A percentile compares a stretch with the other conserved stretches of the same genome.
Conservation (phyloP, 1,284 basidiomycete species). For the Filobasidium uniguttulatum region DNA sequence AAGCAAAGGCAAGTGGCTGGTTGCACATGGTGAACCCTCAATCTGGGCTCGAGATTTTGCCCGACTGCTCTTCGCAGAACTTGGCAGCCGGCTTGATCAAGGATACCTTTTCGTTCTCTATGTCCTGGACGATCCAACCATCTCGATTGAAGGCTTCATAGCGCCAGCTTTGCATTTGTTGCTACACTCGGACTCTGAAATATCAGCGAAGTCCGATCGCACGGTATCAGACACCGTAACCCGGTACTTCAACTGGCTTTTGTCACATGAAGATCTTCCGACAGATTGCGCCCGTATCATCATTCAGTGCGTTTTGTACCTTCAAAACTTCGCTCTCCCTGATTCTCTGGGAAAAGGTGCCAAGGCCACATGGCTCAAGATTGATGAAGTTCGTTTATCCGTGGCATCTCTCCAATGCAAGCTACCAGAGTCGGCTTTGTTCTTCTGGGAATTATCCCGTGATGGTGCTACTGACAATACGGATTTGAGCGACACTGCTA, state of each 20-base stretch:
- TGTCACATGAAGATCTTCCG: neutral
- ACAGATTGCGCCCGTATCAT: neutral
- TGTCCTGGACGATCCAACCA: neutral
- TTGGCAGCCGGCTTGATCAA: neutral
- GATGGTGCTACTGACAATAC: slow-evolving; percentile 40
- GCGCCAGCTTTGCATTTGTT: neutral
- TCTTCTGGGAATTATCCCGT: slow-evolving; percentile 71
- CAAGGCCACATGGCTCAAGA: slow-evolving; percentile 50
- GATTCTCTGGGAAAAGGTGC: neutral
- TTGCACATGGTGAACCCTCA: neutral
- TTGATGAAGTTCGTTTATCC: slow-evolving; percentile 61
- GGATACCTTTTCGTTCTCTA: neutral
- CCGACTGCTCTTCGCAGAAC: neutral
- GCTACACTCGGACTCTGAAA: neutral
- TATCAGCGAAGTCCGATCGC: no score
- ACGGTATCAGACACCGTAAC: neutral
- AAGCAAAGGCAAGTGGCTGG: neutral
- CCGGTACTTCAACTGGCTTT: neutral
- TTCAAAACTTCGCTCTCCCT: slow-evolving; percentile 48
- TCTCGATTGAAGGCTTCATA: neutral
- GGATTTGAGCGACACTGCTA: neutral
- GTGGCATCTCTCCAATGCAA: slow-evolving; percentile 61
- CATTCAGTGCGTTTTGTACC: slow-evolving; percentile 41
- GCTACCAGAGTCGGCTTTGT: slow-evolving; percentile 71
- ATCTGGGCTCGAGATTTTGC: neutral